Conservation (phyloP, 768 basidiomycete species). For the Pleurotus giganteus region DNA sequence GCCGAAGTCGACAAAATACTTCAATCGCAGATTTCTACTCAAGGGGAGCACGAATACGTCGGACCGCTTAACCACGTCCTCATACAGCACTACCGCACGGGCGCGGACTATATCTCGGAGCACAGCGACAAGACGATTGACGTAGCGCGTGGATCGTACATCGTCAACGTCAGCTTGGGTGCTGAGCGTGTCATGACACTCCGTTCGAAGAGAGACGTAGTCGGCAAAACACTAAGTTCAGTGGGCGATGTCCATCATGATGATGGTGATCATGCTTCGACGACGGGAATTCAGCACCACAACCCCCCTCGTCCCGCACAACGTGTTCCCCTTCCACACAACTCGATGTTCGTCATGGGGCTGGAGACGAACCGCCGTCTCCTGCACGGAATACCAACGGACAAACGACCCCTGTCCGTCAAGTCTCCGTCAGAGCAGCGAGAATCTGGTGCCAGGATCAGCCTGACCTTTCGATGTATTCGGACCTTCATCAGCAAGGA, state of each 20-base stretch:
- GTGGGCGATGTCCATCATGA: conserved; percentile 11
- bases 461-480: conserved; percentile 76
- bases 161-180: conserved; percentile 81
- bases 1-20: conserved; percentile 57
- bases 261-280: conserved; percentile 4
- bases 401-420: conserved; percentile 56
- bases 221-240: conserved; percentile 15
- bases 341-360: conserved; percentile 82
- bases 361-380: conserved; percentile 69
- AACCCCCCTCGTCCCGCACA: conserved; percentile 38
- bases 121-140: conserved; percentile 89
- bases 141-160: conserved; percentile 66
- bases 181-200: conserved; percentile 77
- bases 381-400: conserved; percentile 75
- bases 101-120: conserved; percentile 81
- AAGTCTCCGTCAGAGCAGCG: conserved; percentile 58
- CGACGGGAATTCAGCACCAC: neutral
- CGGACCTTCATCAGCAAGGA: conserved; percentile 67
- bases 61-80: conserved; percentile 83
- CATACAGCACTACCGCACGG: conserved; percentile 77
- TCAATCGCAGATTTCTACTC: conserved; percentile 9
- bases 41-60: neutral
- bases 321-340: conserved; percentile 73
- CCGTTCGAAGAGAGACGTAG: conserved; percentile 55
- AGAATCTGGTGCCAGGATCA: conserved; percentile 66